phyloP scores from a whole-genome alignment of 2,329 filamentous ascomycete genomes.

The Remersonia thermophila region DNA sequence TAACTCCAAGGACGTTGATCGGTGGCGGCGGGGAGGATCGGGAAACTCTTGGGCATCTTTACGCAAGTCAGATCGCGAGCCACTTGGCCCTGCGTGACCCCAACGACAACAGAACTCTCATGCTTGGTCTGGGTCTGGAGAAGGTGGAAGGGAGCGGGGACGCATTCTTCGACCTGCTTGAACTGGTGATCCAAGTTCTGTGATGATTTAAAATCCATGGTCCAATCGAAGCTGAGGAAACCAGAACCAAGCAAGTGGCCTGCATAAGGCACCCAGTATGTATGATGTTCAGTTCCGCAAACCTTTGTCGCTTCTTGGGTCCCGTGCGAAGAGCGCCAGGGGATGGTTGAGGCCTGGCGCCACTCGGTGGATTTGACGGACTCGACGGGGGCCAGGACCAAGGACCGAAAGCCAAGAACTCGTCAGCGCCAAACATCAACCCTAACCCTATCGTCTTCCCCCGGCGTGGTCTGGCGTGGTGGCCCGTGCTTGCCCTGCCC shows the following conservation, averaged over 20 bases:
- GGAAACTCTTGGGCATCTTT: constrained; percentile 75
- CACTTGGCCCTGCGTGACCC: constrained; percentile 61
- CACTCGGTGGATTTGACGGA: too few species aligned
- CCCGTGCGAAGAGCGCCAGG: too few species aligned
- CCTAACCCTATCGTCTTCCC: constrained; percentile 3
- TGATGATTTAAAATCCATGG: constrained; percentile 18
- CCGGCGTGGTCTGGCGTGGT: too few species aligned
- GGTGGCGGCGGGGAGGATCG: constrained; percentile 69
- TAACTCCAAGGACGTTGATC: constrained; percentile 77
- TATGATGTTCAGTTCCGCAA: too few species aligned
- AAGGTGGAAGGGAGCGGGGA: constrained; percentile 39
- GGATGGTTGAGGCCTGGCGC: too few species aligned
- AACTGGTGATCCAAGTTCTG: constrained; percentile 47
- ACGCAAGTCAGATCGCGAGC: constrained; percentile 80
- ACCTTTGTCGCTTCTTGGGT: too few species aligned
- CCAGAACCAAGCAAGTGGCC: too few species aligned
- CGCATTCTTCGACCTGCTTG: constrained; percentile 52
- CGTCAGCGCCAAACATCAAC: neutral
- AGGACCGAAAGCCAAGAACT: too few species aligned
- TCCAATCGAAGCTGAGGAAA: too few species aligned
- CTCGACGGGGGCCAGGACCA: too few species aligned
- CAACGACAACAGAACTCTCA: constrained; percentile 46
- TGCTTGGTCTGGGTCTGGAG: constrained; percentile 48
- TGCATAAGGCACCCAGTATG: too few species aligned
- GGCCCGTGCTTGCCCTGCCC: neutral